Base-by-base conservation (phyloP, 116 monocot species). In the Papilionanthe hybrid region DNA sequence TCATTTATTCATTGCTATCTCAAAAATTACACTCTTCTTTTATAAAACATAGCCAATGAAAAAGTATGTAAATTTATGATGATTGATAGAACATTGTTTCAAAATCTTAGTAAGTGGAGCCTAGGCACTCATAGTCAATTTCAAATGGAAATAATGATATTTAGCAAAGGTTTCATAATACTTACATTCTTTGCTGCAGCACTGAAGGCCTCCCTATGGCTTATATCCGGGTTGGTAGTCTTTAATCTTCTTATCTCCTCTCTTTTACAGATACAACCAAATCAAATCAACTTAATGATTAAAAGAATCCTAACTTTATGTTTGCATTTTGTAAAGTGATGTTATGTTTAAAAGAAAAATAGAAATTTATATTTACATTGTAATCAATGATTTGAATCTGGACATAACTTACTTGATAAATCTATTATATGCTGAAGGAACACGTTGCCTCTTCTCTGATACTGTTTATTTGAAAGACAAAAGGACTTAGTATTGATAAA, bases 321-420 rank as follows among this genome's bases (percentile, higher is more conserved):
- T 22, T 0, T 73, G 22, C 41, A 69, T 68, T 2, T 12, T 29
- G 30, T 2, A 68, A 29, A n/a, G n/a, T 22, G 6, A 9, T 67
- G 19, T 29, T 29, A 29, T 29, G 12, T 67, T 58, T 23, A 63
- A 68, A 12, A 68, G 11, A 68, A 29, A 15, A 29, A 7, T 44
- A 43, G 23, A 9, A 47, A 72, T 5, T 47, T 23, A 49, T 19
- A 47, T 48, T 22, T 47, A 42, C 10, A 75, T 28, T 12, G 1
- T 28, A 53, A 20, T 15, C 1, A 17, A 15, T 18, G 28, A 7
- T 6, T 32, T 73, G 43, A 30, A 73, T 7, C 0, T 13, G 9
- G 29, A n/a, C 49, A 56, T 75, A 53, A 72, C 93, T 96, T 81
- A 96, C 96, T 93, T 96, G 81, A 96, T 96, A 79, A 96, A 96